A percentile compares a stretch with the other conserved stretches of the same genome.
Evolutionary conservation across 1,284 basidiomycete species (phyloP).

Genomic region (Peniophora sp.): DNA sequence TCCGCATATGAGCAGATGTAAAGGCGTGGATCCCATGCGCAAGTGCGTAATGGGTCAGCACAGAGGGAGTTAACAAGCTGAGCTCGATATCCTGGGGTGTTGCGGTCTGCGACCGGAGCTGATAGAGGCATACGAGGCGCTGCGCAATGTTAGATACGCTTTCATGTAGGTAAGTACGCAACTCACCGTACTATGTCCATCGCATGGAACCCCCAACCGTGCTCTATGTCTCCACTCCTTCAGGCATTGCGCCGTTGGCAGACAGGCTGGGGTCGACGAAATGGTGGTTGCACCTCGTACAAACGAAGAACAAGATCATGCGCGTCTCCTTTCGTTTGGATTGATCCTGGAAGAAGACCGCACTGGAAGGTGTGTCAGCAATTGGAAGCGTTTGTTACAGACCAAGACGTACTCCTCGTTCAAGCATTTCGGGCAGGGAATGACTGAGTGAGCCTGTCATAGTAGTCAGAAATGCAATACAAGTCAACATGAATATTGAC

Average conservation of each 20-base stretch:
- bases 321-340: constrained; percentile 87
- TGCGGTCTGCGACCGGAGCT: too few relatives aligned
- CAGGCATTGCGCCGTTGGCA: constrained; percentile 7
- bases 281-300: constrained; percentile 75
- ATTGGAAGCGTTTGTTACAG: constrained; percentile 4
- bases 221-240: constrained; percentile 3
- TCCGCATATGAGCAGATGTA: background rate
- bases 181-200: too few relatives aligned
- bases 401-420: constrained; percentile 57
- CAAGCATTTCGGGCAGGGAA: constrained; percentile 62
- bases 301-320: constrained; percentile 92
- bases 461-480: background rate
- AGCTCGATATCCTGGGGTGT: too few relatives aligned
- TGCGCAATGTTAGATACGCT: too few relatives aligned
- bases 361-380: constrained; percentile 38
- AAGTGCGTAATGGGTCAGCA: too few relatives aligned
- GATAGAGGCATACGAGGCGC: too few relatives aligned
- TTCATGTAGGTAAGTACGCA: too few relatives aligned
- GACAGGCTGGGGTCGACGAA: constrained; percentile 65
- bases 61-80: too few relatives aligned
- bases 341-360: constrained; percentile 91
- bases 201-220: too few relatives aligned
- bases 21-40: too few relatives aligned
- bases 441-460: constrained; percentile 62
- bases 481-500: constrained; percentile 15